These are phyloP conservation scores for Larix kaempferi DNA, from an alignment of 75 land plant genomes.

Conservation along the genomic window DNA sequence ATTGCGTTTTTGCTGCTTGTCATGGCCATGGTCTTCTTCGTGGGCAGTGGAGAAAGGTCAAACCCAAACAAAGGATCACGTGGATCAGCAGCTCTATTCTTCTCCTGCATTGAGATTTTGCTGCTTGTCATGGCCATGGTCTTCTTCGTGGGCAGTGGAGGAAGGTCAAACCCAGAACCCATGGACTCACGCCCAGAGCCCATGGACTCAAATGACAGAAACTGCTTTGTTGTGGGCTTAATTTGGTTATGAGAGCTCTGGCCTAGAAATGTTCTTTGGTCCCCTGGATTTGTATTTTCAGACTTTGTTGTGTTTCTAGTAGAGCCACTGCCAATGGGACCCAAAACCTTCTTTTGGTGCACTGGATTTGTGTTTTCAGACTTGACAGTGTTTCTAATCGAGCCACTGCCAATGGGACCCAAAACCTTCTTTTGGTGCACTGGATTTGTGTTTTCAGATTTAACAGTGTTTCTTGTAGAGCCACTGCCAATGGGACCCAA, in stretches of 20 bases:
- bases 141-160: conserved; percentile 3
- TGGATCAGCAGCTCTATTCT: conserved; percentile 8
- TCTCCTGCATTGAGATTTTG: background rate
- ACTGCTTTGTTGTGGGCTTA: background rate
- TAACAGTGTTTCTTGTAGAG: background rate
- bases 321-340: background rate
- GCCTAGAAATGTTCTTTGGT: background rate
- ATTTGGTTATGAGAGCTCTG: background rate
- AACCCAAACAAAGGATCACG: background rate
- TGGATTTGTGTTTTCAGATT: background rate
- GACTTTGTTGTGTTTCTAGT: background rate
- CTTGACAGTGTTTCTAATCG: background rate
- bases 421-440: background rate
- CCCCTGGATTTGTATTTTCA: background rate
- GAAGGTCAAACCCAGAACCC: background rate
- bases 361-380: background rate
- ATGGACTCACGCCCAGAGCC: background rate
- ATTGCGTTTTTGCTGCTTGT: background rate
- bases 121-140: background rate
- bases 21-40: background rate
- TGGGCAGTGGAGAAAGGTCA: conserved; percentile 8
- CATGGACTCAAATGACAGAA: conserved; percentile 6
- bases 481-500: background rate
- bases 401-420: background rate
- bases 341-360: background rate